Evolutionary conservation across 257 asterid genomes (phyloP), one percentile per base, ranked within the genome.

Genomic region (Lantana camara): DNA sequence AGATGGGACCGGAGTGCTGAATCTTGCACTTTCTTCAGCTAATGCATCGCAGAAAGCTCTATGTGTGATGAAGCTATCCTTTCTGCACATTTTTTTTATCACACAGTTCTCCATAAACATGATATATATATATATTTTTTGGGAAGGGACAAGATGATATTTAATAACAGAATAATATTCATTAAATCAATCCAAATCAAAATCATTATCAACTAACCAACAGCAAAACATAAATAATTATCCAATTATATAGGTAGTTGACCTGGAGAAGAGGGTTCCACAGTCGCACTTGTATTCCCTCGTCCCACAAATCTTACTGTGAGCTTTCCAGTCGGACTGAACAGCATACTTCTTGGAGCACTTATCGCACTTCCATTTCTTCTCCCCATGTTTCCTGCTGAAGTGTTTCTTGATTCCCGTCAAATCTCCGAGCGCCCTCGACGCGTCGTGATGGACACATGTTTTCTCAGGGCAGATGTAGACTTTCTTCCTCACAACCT

Each of bases 331-430:
- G 4, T 44, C 49, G 3, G 49, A 44, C 16, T 44, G 49, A n/a
- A 44, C 49, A 4, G 49, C 49, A 15, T 44, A 44, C 7, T 44
- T 44, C 21, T 44, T 44, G 4, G 49, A 44, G 47, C 94, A 85
- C 17, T 83, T 85, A 21, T 85, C 94, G 23, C 94, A 85, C 69
- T 82, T 85, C 89, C 89, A 85, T 30, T 85, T 85, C 78, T 85
- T 83, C 70, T 85, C 94, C 4, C 94, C 94, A 52, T 85, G 94
- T 64, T 85, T 85, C 16, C 94, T 70, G 56, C 88, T 80, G 46
- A 16, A 85, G 49, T 85, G 94, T 22, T 83, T 85, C 79, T 83
- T 85, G 58, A 85, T 77, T 0, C 94, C 90, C 0, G 94, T 85
- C 42, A 85, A 71, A 38, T 85, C 94, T 9, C 94, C 94, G 0